These are phyloP conservation scores for Mycena citricolor DNA, from an alignment of 1,284 basidiomycete species.

Conservation along the genomic window DNA sequence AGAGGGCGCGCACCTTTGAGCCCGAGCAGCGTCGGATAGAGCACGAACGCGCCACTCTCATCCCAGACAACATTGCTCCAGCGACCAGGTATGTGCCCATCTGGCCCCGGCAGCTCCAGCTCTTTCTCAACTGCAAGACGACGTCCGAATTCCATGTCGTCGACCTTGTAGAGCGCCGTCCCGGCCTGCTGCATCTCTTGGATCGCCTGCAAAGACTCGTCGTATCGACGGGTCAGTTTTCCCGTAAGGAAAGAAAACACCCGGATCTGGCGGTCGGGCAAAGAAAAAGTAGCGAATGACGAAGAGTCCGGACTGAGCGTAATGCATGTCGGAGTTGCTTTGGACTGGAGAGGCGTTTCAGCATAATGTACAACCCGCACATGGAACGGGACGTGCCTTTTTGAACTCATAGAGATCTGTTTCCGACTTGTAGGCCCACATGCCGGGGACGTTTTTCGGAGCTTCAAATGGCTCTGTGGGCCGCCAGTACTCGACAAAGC, in stretches of 20 bases:
- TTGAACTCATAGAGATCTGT: constrained; percentile 99
- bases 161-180: constrained; percentile 86
- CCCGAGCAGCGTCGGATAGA: constrained; percentile 92
- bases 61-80: constrained; percentile 95
- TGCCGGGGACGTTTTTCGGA: constrained; percentile 73
- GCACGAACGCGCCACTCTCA: constrained; percentile 90
- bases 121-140: constrained; percentile 91
- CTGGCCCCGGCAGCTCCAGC: constrained; percentile 76
- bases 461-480: constrained; percentile 83
- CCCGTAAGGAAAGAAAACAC: constrained; percentile 91
- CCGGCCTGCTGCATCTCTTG: constrained; percentile 98
- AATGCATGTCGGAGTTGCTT: constrained; percentile 87
- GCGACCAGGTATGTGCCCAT: constrained; percentile 64
- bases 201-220: constrained; percentile 89
- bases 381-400: constrained; percentile 60
- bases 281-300: constrained; percentile 89
- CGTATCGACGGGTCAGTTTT: constrained; percentile 90
- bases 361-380: constrained; percentile 1
- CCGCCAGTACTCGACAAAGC: constrained; percentile 97
- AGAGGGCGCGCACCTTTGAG: constrained; percentile 75
- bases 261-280: constrained; percentile 90
- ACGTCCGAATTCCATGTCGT: constrained; percentile 99
- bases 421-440: constrained; percentile 90
- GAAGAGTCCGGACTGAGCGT: constrained; percentile 87
- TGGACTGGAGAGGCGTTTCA: constrained; percentile 55